Evolutionary conservation across 1,139 yeast genomes (phyloP), one percentile per base, ranked within the genome.

Genomic region (Kurtzmaniella quercitrusa): DNA sequence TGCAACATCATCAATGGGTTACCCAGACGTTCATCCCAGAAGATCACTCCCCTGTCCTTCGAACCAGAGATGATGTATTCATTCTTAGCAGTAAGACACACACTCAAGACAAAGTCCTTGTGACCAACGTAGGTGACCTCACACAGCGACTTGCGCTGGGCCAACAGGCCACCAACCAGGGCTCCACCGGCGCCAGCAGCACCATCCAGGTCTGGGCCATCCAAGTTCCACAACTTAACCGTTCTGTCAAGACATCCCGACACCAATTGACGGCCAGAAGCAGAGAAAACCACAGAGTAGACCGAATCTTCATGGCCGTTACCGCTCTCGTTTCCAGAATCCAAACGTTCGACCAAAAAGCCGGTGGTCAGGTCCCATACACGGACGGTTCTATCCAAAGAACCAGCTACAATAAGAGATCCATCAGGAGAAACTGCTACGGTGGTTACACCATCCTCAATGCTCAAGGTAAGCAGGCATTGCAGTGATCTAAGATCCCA

Each of bases 341-440:
- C 98, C 53, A 93, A 76, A 62, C 96, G 81, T 71, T 93, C 98
- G 41, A 93, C 96, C 47, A 90, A 73, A 70, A 84, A 85, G 2
- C 98, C 97, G 19, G 96, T 87, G 46, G 90, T 82, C 12, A 96
- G 86, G 68, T 91, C 98, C 98, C 98, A 93, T 40, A 93, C 96
- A 51, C 98, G 79, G 41, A 93, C 98, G 19, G 96, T 87, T 66
- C 95, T 79, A 69, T 93, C 98, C 52, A 93, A 79, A 38, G 96
- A 87, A 44, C 98, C 98, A 15, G 98, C 98, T 40, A 98, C 98
- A 55, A 93, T 90, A 55, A 84, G 79, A 56, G 85, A 81, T 37
- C 97, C 97, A 65, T 93, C 96, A 42, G 98, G 96, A 16, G 96
- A 87, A 31, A 91, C 95, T 14, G 97, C 96, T 40, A 93, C 98